Percentiles rank a stretch among this genome's conserved stretches.
Evolutionary conservation across 257 asterid species (phyloP).

Genomic region (Salvia hispanica): DNA sequence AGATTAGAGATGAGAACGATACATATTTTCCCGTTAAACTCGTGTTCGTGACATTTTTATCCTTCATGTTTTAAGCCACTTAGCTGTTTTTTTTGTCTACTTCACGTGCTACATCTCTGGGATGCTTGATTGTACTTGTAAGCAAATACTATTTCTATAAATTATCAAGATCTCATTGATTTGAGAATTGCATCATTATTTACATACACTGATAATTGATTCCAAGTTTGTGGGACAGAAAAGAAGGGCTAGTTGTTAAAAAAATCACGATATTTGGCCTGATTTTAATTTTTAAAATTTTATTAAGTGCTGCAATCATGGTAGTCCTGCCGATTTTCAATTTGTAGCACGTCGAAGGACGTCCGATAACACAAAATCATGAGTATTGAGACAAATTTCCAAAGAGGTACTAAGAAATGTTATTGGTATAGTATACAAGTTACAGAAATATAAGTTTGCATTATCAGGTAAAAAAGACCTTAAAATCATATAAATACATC

Average conservation of each 20-base stretch:
- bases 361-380: too few relatives aligned
- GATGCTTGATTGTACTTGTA: slow-evolving; percentile 1
- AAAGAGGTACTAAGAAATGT: too few relatives aligned
- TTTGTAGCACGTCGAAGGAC: too few relatives aligned
- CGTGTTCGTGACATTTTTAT: background rate
- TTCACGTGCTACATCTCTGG: background rate
- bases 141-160: background rate
- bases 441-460: background rate
- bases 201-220: too few relatives aligned
- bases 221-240: too few relatives aligned
- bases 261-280: too few relatives aligned
- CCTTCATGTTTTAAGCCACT: slow-evolving; percentile 23
- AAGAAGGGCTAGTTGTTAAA: too few relatives aligned
- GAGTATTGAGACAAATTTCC: too few relatives aligned
- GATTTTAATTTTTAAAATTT: too few relatives aligned
- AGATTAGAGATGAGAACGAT: slow-evolving; percentile 43
- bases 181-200: background rate
- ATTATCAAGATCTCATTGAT: background rate
- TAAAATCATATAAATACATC: slow-evolving; percentile 35
- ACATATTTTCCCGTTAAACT: slow-evolving; percentile 10
- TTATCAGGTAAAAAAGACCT: background rate
- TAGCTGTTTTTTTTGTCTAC: background rate
- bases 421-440: too few relatives aligned
- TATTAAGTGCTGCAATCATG: too few relatives aligned
- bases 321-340: too few relatives aligned